A percentile compares a stretch with the other conserved stretches of the same genome.
These are phyloP conservation scores for Citrus cavaleriei DNA, from an alignment of 345 rosid species.

Conservation along the genomic window DNA sequence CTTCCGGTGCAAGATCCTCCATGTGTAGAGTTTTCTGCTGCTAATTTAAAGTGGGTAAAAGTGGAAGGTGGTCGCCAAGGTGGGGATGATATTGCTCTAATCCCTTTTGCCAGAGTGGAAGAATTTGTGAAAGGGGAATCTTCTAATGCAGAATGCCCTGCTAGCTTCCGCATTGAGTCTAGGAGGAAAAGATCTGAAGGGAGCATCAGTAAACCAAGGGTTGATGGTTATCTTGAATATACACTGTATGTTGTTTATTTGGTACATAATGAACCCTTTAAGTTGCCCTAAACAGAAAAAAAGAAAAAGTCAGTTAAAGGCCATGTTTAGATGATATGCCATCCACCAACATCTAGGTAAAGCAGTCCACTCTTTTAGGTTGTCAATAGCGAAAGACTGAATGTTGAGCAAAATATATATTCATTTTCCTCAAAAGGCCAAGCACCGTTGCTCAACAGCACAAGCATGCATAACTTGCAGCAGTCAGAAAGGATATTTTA, in stretches of 20 bases:
- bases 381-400: not conserved
- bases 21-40: conserved; percentile 44
- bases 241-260: conserved; percentile 37
- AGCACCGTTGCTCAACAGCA: not conserved
- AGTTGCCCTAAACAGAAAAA: not conserved
- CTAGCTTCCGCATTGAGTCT: conserved; percentile 51
- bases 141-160: conserved; percentile 51
- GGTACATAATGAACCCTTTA: conserved; percentile 4
- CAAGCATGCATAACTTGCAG: not conserved
- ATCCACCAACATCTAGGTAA: not conserved
- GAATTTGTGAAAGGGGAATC: conserved; percentile 60
- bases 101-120: conserved; percentile 52
- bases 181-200: conserved; percentile 58
- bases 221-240: conserved; percentile 58
- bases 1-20: conserved; percentile 59
- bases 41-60: conserved; percentile 44
- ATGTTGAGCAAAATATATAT: conserved; percentile 1
- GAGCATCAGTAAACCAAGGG: conserved; percentile 54
- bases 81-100: conserved; percentile 51
- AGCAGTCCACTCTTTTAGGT: not conserved
- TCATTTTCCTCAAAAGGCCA: not conserved
- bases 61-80: conserved; percentile 54
- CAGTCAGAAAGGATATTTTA: not conserved
- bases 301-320: too few species aligned
- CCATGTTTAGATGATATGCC: not conserved